Conservation (phyloP, 257 asterid species). For the Solanum chilense region DNA sequence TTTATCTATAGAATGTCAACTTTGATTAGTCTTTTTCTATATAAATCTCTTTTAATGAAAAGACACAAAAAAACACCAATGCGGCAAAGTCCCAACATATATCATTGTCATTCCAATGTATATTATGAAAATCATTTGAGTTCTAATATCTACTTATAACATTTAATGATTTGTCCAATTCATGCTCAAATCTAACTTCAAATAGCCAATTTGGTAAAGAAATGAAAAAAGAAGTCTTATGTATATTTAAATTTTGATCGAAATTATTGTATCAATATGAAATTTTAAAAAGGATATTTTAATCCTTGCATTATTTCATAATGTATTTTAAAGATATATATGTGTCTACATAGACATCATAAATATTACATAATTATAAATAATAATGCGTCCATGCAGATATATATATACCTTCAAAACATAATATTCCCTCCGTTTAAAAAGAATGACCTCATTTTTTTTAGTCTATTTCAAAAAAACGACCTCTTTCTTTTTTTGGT, state of each 20-base stretch:
- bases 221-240: too few relatives aligned
- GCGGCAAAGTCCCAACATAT: background rate
- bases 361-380: too few relatives aligned
- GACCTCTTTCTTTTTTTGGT: too few relatives aligned
- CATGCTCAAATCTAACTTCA: background rate
- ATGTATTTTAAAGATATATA: too few relatives aligned
- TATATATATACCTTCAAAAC: too few relatives aligned
- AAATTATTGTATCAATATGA: accelerated
- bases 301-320: accelerated
- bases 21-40: background rate
- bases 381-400: too few relatives aligned
- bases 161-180: background rate
- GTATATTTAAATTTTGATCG: too few relatives aligned
- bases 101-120: background rate
- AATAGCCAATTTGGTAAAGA: background rate
- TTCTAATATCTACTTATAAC: background rate
- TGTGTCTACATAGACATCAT: too few relatives aligned
- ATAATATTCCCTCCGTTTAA: too few relatives aligned
- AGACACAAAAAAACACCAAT: background rate
- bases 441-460: too few relatives aligned
- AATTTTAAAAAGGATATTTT: too few relatives aligned
- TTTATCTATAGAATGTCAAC: background rate
- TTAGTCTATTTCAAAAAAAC: too few relatives aligned
- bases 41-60: background rate
- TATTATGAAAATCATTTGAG: background rate